Evolutionary conservation across 2,329 filamentous ascomycete species (phyloP), one percentile per base, ranked within the genome.

Genomic region (Drechslera avenae): DNA sequence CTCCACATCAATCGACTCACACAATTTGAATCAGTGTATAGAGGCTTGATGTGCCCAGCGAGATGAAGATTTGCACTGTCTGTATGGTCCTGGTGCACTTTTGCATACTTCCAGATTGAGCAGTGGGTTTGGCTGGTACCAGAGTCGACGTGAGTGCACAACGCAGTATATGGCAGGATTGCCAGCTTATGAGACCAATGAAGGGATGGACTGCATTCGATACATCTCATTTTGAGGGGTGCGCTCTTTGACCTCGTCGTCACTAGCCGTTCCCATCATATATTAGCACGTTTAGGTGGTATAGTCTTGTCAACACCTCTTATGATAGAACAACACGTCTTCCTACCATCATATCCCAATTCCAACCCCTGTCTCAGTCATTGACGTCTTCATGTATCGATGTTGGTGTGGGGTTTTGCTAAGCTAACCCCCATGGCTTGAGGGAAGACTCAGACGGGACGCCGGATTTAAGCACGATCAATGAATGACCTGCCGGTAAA

Each of bases 61-160:
- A 35, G 37, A 41, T n/a, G 26, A 8, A 9, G 14, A 3, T 37
- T 16, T 42, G 35, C 43, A 42, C 1, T 31, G 34, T 4, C 33
- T 50, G 26, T 23, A 19, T 17, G 10, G 18, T 21, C 19, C 12
- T 17, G 17, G 30, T 45, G 26, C 43, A 39, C n/a, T 43, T 49
- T 52, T 37, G 46, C 45, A 48, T 43, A 53, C 39, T 52, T 59
- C 54, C 33, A 13, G 36, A 35, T 43, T 44, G 16, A 32, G 45
- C 7, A n/a, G 21, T 18, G 9, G 14, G 34, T 5, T 5, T 36
- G 52, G 36, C 37, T 39, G 26, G 19, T 18, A 35, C 41, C 23
- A 14, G 54, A 39, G 37, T 28, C 28, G 16, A 9, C n/a, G 18
- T 32, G 31, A 47, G 32, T 32, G 18, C 26, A 19, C 39, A 45